Percentiles rank a stretch among this genome's conserved stretches.
Conservation (phyloP, 2,329 filamentous ascomycete species). For the Trichoderma koningii region DNA sequence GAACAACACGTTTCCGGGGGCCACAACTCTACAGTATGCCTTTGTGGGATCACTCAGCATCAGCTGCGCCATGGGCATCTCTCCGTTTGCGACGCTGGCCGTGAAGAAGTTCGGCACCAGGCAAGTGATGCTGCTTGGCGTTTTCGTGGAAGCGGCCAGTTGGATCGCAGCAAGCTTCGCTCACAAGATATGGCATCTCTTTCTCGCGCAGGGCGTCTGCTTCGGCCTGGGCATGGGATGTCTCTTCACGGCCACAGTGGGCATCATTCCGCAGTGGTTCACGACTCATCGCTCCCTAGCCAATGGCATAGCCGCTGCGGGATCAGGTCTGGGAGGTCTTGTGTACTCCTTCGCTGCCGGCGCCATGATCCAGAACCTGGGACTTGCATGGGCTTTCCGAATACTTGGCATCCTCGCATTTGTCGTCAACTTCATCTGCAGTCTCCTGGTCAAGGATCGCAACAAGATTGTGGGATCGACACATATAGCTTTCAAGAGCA, state of each 20-base stretch:
- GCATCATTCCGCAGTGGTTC: constrained; percentile 75
- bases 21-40: constrained; percentile 68
- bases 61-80: constrained; percentile 61
- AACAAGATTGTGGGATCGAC: constrained; percentile 70
- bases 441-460: constrained; percentile 67
- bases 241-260: constrained; percentile 68
- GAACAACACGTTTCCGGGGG: constrained; percentile 62
- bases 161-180: constrained; percentile 73
- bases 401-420: constrained; percentile 65
- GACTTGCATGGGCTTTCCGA: constrained; percentile 67
- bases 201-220: constrained; percentile 71
- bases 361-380: constrained; percentile 66
- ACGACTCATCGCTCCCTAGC: constrained; percentile 66
- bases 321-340: constrained; percentile 73
- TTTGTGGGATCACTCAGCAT: constrained; percentile 63
- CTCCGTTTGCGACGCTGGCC: constrained; percentile 65
- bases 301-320: constrained; percentile 68
- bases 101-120: constrained; percentile 65
- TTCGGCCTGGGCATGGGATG: constrained; percentile 82
- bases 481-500: constrained; percentile 65
- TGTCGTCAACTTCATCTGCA: constrained; percentile 64
- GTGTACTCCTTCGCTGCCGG: constrained; percentile 68
- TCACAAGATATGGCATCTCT: constrained; percentile 70
- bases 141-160: constrained; percentile 62
- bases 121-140: constrained; percentile 64